Conservation (phyloP, 1,284 basidiomycete species). For the Inonotus obliquus region DNA sequence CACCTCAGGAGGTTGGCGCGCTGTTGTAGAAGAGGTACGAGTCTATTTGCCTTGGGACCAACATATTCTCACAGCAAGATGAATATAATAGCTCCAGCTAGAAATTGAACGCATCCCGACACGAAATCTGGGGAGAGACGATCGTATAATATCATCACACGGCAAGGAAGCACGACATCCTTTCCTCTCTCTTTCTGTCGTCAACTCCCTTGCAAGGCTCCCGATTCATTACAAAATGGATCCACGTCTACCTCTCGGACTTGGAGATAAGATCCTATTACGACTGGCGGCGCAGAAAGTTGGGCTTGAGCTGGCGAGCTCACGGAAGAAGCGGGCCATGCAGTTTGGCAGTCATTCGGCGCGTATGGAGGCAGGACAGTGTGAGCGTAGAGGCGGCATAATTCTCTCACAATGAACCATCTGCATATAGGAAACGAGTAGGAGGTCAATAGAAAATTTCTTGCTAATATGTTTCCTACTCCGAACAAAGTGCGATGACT, state of each 20-base stretch:
- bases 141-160: conserved; percentile 84
- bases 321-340: conserved; percentile 88
- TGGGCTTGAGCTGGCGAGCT: conserved; percentile 66
- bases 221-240: conserved; percentile 83
- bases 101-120: conserved; percentile 89
- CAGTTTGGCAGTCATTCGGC: conserved; percentile 95
- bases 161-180: conserved; percentile 91
- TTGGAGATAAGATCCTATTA: conserved; percentile 87
- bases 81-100: conserved; percentile 67
- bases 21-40: conserved; percentile 75
- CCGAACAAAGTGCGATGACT: too few relatives aligned
- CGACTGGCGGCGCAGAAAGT: conserved; percentile 63
- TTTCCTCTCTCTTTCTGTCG: conserved; percentile 78
- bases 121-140: conserved; percentile 91
- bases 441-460: too few relatives aligned
- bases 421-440: too few relatives aligned
- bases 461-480: too few relatives aligned
- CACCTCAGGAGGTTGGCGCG: conserved; percentile 59
- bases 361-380: conserved; percentile 65
- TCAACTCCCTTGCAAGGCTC: conserved; percentile 67
- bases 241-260: conserved; percentile 56
- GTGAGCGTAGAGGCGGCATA: conserved; percentile 11
- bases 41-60: background rate
- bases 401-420: background rate
- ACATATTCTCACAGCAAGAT: conserved; percentile 1